Evolutionary conservation across 2,329 filamentous ascomycete species (phyloP), one percentile per base, ranked within the genome.

Genomic region (Plenodomus tracheiphilus): DNA sequence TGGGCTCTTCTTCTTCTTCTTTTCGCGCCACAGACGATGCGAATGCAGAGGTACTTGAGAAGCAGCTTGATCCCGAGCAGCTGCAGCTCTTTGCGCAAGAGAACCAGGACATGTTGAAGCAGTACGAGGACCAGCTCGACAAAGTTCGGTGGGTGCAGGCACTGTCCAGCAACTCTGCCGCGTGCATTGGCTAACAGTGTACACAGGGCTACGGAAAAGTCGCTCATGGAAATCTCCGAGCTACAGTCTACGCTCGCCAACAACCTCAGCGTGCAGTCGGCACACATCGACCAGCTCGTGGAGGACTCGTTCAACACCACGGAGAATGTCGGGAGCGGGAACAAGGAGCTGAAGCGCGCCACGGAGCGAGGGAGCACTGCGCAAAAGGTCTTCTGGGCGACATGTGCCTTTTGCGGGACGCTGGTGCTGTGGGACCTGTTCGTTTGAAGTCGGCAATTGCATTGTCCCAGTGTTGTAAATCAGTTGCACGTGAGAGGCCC

Each of bases 41-140:
- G 36, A 62, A 51, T 28, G 47, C 54, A 20, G 28, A 15, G 9
- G 64, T 70, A 6, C 76, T 79, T 36, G 79, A 81, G 65, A 69
- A 84, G 36, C 82, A 85, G 54, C 77, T 97, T 53, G 90, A 88
- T 16, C 80, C 85, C 18, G 91, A 97, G 68, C 93, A 97, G 73
- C 77, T 94, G 43, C 93, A 97, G 71, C 83, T 96, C 68, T 97
- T 99, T 75, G 92, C 93, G 61, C 84, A 91, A 73, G 92, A 95
- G 68, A 97, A 97, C 68, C 86, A 91, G 72, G 86, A 90, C 56
- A 91, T 99, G 86, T 80, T 97, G 61, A 89, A 88, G 72, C 89
- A 96, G 73, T 96, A 95, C 72, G 91, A 97, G 73, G 91, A 88
- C 74, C 91, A 89, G n/a, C 77, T 97, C 69, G 88, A 92, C 72